Percentiles rank a stretch among this genome's conserved stretches.
phyloP scores from a whole-genome alignment of 2,329 filamentous ascomycete genomes.

The Curvularia spicifera region DNA sequence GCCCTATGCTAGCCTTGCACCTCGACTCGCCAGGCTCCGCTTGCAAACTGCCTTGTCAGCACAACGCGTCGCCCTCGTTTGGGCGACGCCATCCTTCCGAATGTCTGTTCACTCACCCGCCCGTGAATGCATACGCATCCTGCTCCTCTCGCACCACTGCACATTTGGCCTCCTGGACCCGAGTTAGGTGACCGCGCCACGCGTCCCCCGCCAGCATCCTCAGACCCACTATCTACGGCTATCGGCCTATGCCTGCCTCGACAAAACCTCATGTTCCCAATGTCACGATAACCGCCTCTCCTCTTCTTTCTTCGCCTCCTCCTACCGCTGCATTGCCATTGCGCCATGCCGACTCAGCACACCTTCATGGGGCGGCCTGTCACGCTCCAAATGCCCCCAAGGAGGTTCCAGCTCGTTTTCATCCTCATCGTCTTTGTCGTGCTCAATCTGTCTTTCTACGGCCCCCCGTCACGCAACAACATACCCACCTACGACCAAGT shows the following conservation, averaged over 20 bases:
- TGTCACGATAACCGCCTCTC: constrained; percentile 16
- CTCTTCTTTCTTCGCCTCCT: constrained; percentile 8
- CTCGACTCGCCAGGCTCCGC: constrained; percentile 1
- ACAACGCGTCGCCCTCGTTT: constrained; percentile 25
- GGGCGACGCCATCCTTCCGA: neutral
- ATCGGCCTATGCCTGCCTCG: constrained; percentile 15
- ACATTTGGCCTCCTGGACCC: too few relatives aligned
- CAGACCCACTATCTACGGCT: constrained; percentile 20
- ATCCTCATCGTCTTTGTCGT: constrained; percentile 43
- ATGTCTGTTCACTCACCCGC: too few relatives aligned
- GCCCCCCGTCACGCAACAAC: constrained; percentile 40
- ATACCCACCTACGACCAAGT: constrained; percentile 48
- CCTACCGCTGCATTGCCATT: neutral
- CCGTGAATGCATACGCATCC: neutral
- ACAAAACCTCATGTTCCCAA: constrained; percentile 12
- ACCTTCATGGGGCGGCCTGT: constrained; percentile 44
- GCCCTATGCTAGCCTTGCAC: constrained; percentile 28
- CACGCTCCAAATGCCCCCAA: constrained; percentile 50
- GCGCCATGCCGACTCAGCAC: constrained; percentile 45
- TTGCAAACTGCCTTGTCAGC: neutral
- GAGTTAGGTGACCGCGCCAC: too few relatives aligned
- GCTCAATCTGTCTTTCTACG: constrained; percentile 48
- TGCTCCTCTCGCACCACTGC: neutral
- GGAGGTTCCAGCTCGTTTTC: constrained; percentile 55
- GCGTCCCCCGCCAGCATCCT: neutral